phyloP scores from a whole-genome alignment of 2,329 filamentous ascomycete genomes.

The Amesomyces nigricolor region DNA sequence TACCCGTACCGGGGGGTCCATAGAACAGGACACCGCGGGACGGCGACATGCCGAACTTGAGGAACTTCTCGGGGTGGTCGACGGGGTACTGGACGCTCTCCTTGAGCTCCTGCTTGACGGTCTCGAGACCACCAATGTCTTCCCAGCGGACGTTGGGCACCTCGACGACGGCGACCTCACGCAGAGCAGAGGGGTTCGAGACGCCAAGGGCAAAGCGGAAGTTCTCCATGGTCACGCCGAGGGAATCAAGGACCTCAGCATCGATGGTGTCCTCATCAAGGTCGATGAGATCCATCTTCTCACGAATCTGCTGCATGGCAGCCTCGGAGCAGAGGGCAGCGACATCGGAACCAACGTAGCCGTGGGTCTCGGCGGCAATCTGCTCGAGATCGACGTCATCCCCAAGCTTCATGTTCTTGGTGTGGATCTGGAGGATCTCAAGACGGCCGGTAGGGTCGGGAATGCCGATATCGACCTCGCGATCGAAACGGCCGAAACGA shows the following conservation, averaged over 20 bases:
- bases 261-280: conserved; percentile 98
- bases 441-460: conserved; percentile 97
- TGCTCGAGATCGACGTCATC: conserved; percentile 96
- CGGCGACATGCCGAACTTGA: conserved; percentile 98
- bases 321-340: conserved; percentile 97
- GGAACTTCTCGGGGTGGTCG: conserved; percentile 99
- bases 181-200: conserved; percentile 96
- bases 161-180: conserved; percentile 97
- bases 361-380: conserved; percentile 95
- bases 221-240: conserved; percentile 99
- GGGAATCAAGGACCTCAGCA: conserved; percentile 93
- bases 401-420: conserved; percentile 99
- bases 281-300: conserved; percentile 99
- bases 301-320: conserved; percentile 99
- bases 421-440: conserved; percentile 98
- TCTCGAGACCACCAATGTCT: conserved; percentile 96
- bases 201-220: conserved; percentile 98
- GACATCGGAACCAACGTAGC: conserved; percentile 97
- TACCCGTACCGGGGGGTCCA: conserved; percentile 98
- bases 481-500: conserved; percentile 97
- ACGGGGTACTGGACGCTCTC: conserved; percentile 98
- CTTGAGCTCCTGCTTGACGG: conserved; percentile 98
- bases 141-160: conserved; percentile 99
- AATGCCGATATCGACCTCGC: conserved; percentile 97
- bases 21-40: conserved; percentile 99